Evolutionary conservation across 2,329 filamentous ascomycete species (phyloP), one percentile per base, ranked within the genome.

Genomic region (Paecilomyces niveus): DNA sequence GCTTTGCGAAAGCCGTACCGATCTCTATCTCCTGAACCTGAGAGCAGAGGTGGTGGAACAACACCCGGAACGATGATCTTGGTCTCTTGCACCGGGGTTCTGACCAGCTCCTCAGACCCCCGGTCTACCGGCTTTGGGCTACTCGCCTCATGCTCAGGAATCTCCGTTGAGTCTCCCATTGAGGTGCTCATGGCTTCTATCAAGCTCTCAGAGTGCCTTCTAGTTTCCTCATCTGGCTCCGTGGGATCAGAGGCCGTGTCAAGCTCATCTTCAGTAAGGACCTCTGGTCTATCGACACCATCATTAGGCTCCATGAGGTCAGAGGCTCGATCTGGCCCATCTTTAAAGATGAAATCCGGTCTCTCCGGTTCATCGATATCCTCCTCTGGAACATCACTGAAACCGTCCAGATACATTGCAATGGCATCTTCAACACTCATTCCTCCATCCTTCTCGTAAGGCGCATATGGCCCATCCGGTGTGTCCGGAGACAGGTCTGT

Each of bases 1-100:
- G 85, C 83, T 72, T 97, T 97, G 64, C 91, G 90, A 78, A 97
- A 97, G 3, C 93, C 93, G 68, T 97, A 96, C 15, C 90, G 84
- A 72, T 97, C 92, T 57, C 92, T 85, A 35, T 76, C 64, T 11
- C 68, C 67, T 11, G 64, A 73, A 21, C 65, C 68, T 22, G 65
- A 59, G 31, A 67, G 58, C 26, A 76, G 63, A 1, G 69, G 68
- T 4, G 75, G 75, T n/a, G 75, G 75, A 9, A 75, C 72, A 9
- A 65, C 62, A n/a, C 71, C 72, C 5, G 73, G 69, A 35, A 76
- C 64, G 11, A 70, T 59, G 15, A 73, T 61, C 50, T 65, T 72
- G 8, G 67, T 66, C 53, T 62, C 59, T 26, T 55, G 49, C 72
- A 61, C 54, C 22, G 33, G 50, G 10, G n/a, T 45, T 55, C 35